A percentile compares a stretch with the other conserved stretches of the same genome.
phyloP scores from a whole-genome alignment of 1,139 yeast genomes.

The Yamadazyma friedrichii region DNA sequence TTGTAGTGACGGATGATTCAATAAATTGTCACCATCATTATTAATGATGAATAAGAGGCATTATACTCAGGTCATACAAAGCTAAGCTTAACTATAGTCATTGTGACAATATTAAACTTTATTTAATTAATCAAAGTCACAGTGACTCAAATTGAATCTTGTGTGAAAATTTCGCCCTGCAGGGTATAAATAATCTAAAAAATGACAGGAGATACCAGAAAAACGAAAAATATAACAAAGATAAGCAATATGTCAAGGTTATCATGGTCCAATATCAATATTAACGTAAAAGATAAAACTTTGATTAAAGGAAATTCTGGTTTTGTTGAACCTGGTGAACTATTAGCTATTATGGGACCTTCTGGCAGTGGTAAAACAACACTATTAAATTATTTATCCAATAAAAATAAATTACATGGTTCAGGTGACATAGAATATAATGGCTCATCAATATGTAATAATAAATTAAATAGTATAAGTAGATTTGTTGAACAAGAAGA shows the following conservation, averaged over 20 bases:
- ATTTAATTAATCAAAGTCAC: background rate
- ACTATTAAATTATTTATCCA: conserved; percentile 54
- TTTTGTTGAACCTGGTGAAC: conserved; percentile 23
- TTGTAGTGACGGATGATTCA: too few relatives aligned
- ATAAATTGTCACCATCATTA: too few relatives aligned
- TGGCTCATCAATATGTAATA: conserved; percentile 8
- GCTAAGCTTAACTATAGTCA: background rate
- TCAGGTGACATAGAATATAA: conserved; percentile 9
- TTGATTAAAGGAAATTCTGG: conserved; percentile 21
- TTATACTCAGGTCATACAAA: too few relatives aligned
- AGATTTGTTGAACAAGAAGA: conserved; percentile 28
- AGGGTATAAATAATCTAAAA: too few relatives aligned
- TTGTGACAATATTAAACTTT: background rate
- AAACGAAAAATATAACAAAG: background rate
- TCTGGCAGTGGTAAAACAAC: conserved; percentile 75
- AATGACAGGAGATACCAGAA: too few relatives aligned
- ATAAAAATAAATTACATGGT: conserved; percentile 16
- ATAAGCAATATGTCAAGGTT: background rate
- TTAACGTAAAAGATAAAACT: conserved; percentile 4
- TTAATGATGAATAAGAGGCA: too few relatives aligned
- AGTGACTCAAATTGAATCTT: background rate
- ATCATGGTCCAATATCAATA: conserved; percentile 6
- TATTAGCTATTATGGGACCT: conserved; percentile 64
- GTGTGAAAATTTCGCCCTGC: too few relatives aligned
- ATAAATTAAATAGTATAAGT: conserved; percentile 23